A percentile compares a stretch with the other conserved stretches of the same genome.
phyloP scores from a whole-genome alignment of 768 basidiomycete species.

The Mycena maculata region DNA sequence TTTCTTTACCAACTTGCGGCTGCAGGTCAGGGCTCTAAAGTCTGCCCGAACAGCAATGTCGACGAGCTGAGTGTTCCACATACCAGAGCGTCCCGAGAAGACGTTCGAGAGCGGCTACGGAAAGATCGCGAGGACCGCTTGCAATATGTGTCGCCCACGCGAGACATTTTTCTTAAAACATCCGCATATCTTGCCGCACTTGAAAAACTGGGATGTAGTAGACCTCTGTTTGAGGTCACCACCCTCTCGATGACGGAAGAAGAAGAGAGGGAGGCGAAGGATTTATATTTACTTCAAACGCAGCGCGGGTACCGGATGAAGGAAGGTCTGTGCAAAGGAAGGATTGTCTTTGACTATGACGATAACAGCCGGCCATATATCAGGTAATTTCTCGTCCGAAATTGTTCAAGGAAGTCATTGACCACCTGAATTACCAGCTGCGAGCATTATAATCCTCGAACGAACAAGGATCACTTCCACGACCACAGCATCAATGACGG shows the following conservation, averaged over 20 bases:
- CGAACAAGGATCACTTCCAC: constrained; percentile 4
- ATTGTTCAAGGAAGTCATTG: not conserved
- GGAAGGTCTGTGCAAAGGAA: constrained; percentile 5
- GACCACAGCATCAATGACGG: constrained; percentile 1
- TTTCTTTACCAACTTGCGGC: not conserved
- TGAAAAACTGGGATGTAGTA: not conserved
- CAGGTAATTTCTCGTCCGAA: not conserved
- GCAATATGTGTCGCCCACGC: not conserved
- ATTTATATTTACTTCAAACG: not conserved
- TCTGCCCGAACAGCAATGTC: not conserved
- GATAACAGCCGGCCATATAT: not conserved
- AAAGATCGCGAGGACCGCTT: not conserved
- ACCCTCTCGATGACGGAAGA: not conserved
- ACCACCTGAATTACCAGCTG: not conserved
- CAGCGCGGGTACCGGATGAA: not conserved
- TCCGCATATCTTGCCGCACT: not conserved
- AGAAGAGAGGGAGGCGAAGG: not conserved
- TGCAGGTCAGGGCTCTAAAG: not conserved
- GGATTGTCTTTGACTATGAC: constrained; percentile 4
- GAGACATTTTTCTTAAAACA: constrained; percentile 9
- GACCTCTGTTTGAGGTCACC: not conserved
- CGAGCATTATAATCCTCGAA: constrained; percentile 6
- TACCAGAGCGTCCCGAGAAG: not conserved
- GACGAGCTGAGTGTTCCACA: not conserved
- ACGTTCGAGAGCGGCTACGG: not conserved